Evolutionary conservation across 2,329 filamentous ascomycete species (phyloP).

Genomic region (Xylaria sp.): DNA sequence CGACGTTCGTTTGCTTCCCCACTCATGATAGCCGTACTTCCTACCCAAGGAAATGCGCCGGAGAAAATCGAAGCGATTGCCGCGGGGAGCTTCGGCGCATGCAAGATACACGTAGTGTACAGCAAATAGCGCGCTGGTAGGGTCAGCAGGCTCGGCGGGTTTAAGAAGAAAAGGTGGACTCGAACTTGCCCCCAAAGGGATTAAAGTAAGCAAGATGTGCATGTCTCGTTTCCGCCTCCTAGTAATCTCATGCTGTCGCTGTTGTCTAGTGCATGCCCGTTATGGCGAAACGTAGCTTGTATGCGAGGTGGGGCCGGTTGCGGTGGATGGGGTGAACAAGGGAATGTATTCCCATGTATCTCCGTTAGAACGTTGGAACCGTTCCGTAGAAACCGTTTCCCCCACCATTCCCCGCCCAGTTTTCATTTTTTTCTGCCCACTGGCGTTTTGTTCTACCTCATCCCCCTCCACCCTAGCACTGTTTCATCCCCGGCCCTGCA

Average conservation of each 20-base stretch:
- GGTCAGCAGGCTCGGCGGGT: slow-evolving; percentile 29
- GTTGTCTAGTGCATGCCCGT: slow-evolving; percentile 5
- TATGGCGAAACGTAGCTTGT: neutral
- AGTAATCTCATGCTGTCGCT: slow-evolving; percentile 9
- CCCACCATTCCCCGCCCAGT: slow-evolving; percentile 17
- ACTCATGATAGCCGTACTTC: neutral
- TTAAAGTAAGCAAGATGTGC: slow-evolving; percentile 2
- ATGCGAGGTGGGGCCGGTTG: slow-evolving; percentile 16
- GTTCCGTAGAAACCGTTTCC: slow-evolving; percentile 27
- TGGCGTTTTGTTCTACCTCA: neutral
- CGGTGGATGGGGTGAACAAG: neutral
- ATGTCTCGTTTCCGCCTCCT: neutral
- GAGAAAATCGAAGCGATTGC: neutral
- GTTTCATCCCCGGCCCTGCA: slow-evolving; percentile 28
- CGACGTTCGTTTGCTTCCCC: too few species aligned
- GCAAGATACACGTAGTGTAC: neutral
- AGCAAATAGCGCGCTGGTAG: slow-evolving; percentile 6
- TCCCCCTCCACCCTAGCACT: neutral
- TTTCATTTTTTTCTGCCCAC: slow-evolving; percentile 1
- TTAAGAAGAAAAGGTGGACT: slow-evolving; percentile 8
- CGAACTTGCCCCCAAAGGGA: neutral
- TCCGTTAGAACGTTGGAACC: slow-evolving; percentile 4
- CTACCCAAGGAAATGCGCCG: too few species aligned
- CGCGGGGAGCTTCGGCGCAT: slow-evolving; percentile 10
- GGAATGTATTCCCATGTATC: slow-evolving; percentile 18